Evolutionary conservation across 768 basidiomycete species (phyloP).

Genomic region (Termitomyces sp.): DNA sequence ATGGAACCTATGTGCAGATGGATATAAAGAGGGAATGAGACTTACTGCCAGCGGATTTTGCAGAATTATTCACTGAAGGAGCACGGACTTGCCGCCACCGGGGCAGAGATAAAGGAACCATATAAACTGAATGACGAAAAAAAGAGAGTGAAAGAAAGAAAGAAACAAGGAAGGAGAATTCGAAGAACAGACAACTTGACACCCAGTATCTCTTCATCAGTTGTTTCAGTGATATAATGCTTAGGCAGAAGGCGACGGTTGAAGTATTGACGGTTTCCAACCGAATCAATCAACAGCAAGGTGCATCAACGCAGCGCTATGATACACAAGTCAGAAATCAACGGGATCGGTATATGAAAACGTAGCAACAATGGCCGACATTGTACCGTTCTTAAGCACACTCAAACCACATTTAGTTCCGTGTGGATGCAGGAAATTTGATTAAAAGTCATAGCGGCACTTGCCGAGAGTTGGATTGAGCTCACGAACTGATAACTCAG

Average conservation of each 20-base stretch:
- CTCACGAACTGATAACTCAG: background rate
- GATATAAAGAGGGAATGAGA: background rate
- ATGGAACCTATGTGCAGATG: background rate
- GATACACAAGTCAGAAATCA: background rate
- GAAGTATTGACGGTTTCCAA: conserved; percentile 6
- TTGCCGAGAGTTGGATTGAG: background rate
- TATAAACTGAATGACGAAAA: conserved; percentile 7
- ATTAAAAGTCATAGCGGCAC: too few relatives aligned
- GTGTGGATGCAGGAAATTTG: background rate
- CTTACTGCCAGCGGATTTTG: conserved; percentile 13
- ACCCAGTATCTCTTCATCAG: background rate
- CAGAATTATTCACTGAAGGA: conserved; percentile 4
- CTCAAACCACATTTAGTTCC: background rate
- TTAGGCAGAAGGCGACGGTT: background rate
- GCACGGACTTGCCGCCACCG: conserved; percentile 13
- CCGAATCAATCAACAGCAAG: background rate
- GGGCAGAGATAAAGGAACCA: conserved; percentile 16
- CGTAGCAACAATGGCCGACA: background rate
- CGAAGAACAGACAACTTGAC: conserved; percentile 3
- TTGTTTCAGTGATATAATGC: conserved; percentile 4
- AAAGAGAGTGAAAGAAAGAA: conserved; percentile 4
- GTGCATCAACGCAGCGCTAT: background rate
- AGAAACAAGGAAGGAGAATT: background rate
- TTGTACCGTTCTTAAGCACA: background rate
- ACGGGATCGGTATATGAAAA: background rate